Conservation (phyloP, 176 grass and related monocot species). For the Miscanthus lutarioriparius region DNA sequence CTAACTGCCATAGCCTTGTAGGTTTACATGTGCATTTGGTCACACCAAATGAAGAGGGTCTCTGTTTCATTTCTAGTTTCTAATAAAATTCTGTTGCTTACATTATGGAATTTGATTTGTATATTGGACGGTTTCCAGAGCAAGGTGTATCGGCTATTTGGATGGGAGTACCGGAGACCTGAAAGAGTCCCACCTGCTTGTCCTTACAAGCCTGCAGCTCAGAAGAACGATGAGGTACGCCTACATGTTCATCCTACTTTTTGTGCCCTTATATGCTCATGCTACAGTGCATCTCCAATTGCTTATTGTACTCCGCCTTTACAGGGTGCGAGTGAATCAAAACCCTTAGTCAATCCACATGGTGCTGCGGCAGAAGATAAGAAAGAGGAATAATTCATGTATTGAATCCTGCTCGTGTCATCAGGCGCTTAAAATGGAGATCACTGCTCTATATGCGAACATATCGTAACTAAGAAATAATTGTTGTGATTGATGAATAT, state of each 20-base stretch:
- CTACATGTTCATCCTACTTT: background rate
- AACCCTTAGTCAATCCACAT: slow-evolving; percentile 33
- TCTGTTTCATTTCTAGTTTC: background rate
- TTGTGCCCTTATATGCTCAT: background rate
- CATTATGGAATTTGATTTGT: background rate
- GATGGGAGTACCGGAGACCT: slow-evolving; percentile 94
- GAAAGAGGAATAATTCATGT: slow-evolving; percentile 45
- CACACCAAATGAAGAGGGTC: no score
- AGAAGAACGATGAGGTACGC: slow-evolving; percentile 58
- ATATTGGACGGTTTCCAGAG: slow-evolving; percentile 32
- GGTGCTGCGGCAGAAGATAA: slow-evolving; percentile 33
- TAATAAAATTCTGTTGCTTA: background rate
- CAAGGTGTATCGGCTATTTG: slow-evolving; percentile 82
- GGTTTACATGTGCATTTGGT: background rate
- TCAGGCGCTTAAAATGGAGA: background rate
- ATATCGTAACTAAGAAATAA: slow-evolving; percentile 32
- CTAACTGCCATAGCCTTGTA: background rate
- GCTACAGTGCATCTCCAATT: background rate
- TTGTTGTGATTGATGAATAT: background rate
- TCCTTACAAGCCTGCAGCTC: slow-evolving; percentile 71
- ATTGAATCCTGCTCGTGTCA: background rate
- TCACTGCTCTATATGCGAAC: background rate
- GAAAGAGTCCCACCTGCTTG: slow-evolving; percentile 79
- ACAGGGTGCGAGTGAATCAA: slow-evolving; percentile 52
- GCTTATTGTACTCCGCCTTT: background rate